Conservation (phyloP, 208 protist species). For the Crithidia sp. region DNA sequence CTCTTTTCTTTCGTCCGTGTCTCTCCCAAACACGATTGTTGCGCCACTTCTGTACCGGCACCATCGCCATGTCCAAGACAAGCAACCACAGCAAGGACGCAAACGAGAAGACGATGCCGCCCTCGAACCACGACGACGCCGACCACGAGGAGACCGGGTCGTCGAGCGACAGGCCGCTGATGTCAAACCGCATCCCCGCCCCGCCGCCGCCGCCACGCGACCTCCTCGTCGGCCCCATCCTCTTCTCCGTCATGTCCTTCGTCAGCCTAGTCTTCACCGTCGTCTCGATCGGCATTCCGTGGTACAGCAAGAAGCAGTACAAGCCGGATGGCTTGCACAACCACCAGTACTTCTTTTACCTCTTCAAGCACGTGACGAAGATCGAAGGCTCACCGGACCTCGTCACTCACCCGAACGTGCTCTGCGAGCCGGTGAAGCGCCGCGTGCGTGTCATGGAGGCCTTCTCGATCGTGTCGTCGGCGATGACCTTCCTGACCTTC, state of each 20-base stretch:
- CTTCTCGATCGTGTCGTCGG: conserved; percentile 52
- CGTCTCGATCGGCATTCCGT: conserved; percentile 64
- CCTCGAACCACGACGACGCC: conserved; percentile 19
- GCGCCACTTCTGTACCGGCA: not conserved
- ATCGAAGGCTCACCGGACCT: conserved; percentile 30
- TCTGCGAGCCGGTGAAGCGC: conserved; percentile 45
- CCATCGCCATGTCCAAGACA: conserved; percentile 13
- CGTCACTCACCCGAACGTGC: conserved; percentile 30
- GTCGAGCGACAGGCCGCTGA: conserved; percentile 25
- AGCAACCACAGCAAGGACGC: conserved; percentile 28
- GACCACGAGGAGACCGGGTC: conserved; percentile 22
- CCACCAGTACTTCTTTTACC: conserved; percentile 45
- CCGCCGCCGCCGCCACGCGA: conserved; percentile 62
- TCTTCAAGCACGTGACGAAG: conserved; percentile 53
- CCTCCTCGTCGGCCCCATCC: conserved; percentile 46
- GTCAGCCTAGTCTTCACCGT: conserved; percentile 52
- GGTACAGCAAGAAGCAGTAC: conserved; percentile 75
- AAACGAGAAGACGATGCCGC: conserved; percentile 12
- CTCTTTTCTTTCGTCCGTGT: not conserved
- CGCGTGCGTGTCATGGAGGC: conserved; percentile 55
- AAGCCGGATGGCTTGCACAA: conserved; percentile 30
- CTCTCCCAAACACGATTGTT: not conserved
- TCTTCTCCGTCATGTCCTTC: conserved; percentile 43
- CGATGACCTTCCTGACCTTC: conserved; percentile 40
- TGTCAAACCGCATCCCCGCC: conserved; percentile 14